Conservation (phyloP, 2,329 filamentous ascomycete species). For the Lizonia empirigonia region DNA sequence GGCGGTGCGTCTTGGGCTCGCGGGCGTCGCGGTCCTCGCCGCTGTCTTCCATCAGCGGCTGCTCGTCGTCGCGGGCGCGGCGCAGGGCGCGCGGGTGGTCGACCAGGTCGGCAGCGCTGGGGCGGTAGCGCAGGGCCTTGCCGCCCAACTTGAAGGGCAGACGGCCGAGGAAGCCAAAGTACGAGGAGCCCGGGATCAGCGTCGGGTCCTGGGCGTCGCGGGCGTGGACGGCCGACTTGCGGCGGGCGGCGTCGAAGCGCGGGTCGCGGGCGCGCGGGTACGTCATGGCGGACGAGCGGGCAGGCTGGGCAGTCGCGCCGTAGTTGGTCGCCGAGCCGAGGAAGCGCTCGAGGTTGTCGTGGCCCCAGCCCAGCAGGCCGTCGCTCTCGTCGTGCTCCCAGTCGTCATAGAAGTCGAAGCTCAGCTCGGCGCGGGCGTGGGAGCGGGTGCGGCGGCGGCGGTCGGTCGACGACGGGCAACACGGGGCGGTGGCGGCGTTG, state of each 20-base stretch:
- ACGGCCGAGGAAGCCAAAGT: constrained; percentile 81
- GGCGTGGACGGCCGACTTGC: constrained; percentile 60
- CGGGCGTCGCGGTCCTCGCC: constrained; percentile 50
- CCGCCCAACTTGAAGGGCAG: constrained; percentile 86
- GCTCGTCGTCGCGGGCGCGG: constrained; percentile 64
- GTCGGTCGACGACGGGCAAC: constrained; percentile 76
- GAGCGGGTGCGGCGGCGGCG: constrained; percentile 69
- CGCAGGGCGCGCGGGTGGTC: constrained; percentile 73
- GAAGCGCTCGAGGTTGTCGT: constrained; percentile 83
- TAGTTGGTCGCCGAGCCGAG: constrained; percentile 70
- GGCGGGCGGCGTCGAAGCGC: constrained; percentile 45
- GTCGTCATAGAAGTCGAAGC: constrained; percentile 97
- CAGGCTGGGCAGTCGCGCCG: constrained; percentile 62
- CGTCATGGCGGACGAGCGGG: constrained; percentile 81
- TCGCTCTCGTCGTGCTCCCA: constrained; percentile 76
- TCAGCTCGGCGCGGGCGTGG: constrained; percentile 73
- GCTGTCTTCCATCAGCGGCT: constrained; percentile 70
- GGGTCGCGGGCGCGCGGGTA: constrained; percentile 68
- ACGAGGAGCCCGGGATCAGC: constrained; percentile 85
- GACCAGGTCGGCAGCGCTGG: constrained; percentile 86
- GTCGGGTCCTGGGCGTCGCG: constrained; percentile 72
- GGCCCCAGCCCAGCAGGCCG: constrained; percentile 74
- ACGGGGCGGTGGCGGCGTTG: constrained; percentile 70
- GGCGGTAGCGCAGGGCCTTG: constrained; percentile 80
- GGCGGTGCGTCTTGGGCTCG: constrained; percentile 48